Percentiles rank a stretch among this genome's conserved stretches.
Evolutionary conservation across 2,329 filamentous ascomycete species (phyloP).

Genomic region (Didymella lethalis): DNA sequence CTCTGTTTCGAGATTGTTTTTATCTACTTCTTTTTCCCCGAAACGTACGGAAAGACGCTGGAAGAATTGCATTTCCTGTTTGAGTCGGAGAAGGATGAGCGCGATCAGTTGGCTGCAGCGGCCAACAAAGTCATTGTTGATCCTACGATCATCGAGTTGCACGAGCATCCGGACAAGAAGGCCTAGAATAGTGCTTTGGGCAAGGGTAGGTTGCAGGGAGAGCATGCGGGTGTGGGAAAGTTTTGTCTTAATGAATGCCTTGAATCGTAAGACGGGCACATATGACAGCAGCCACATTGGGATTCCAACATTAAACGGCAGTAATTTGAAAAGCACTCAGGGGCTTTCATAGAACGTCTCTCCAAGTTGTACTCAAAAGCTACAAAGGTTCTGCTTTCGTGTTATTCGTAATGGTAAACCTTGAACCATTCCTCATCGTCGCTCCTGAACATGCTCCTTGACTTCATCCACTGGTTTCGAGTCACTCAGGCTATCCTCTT

Average conservation of each 20-base stretch:
- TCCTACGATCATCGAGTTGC: slow-evolving; percentile 31
- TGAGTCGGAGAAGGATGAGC: slow-evolving; percentile 38
- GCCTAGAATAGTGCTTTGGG: slow-evolving; percentile 6
- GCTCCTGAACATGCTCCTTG: slow-evolving; percentile 16
- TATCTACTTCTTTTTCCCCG: slow-evolving; percentile 48
- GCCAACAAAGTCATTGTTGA: slow-evolving; percentile 37
- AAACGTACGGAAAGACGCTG: slow-evolving; percentile 45
- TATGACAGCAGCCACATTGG: no score
- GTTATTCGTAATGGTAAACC: no score
- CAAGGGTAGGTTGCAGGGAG: no score
- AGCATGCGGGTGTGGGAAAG: no score
- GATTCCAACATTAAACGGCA: no score
- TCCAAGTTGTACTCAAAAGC: no score
- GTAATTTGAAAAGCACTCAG: no score
- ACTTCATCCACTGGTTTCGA: slow-evolving; percentile 10
- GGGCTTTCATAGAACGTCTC: no score
- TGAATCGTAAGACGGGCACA: no score
- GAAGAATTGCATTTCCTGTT: slow-evolving; percentile 48
- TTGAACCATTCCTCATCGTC: neutral
- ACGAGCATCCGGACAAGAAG: slow-evolving; percentile 39
- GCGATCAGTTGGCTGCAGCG: slow-evolving; percentile 30
- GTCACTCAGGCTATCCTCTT: slow-evolving; percentile 33
- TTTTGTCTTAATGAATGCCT: no score
- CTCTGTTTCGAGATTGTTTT: slow-evolving; percentile 46
- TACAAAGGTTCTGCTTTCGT: no score